Percentiles rank a stretch among this genome's conserved stretches.
phyloP scores from a whole-genome alignment of 2,329 filamentous ascomycete species.

The Oidium heveae region DNA sequence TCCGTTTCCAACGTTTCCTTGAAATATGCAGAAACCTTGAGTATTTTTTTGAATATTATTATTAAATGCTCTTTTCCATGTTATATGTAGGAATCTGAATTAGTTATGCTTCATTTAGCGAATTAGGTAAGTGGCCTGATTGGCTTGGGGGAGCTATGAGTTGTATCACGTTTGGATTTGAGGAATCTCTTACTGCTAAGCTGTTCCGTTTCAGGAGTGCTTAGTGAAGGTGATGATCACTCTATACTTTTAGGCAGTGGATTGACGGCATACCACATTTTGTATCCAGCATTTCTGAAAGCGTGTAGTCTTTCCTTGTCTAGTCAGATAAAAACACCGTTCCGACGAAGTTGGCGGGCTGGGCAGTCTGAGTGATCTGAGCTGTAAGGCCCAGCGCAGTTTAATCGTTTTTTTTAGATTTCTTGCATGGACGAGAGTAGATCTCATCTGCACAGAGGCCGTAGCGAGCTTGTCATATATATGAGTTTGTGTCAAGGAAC shows the following conservation, averaged over 20 bases:
- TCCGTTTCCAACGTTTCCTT: neutral
- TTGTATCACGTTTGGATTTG: too few species aligned
- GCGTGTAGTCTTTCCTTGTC: neutral
- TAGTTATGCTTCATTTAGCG: too few species aligned
- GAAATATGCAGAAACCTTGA: too few species aligned
- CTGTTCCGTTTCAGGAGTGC: too few species aligned
- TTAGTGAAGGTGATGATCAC: too few species aligned
- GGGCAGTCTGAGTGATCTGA: neutral
- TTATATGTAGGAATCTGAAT: too few species aligned
- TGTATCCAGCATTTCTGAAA: neutral
- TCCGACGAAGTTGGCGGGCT: neutral
- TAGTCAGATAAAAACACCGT: neutral
- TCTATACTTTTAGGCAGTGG: too few species aligned
- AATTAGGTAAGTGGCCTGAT: too few species aligned
- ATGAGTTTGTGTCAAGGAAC: neutral
- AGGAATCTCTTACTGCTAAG: too few species aligned
- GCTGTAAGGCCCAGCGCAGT: neutral
- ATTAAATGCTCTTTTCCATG: too few species aligned
- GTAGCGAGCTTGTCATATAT: neutral
- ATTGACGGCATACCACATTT: neutral
- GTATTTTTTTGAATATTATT: too few species aligned
- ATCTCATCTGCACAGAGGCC: neutral
- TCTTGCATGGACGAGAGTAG: neutral
- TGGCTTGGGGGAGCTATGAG: too few species aligned
- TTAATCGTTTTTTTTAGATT: neutral